A percentile compares a stretch with the other conserved stretches of the same genome.
Evolutionary conservation across 306 rosid genomes (phyloP).

Genomic region (Vigna hirtella): DNA sequence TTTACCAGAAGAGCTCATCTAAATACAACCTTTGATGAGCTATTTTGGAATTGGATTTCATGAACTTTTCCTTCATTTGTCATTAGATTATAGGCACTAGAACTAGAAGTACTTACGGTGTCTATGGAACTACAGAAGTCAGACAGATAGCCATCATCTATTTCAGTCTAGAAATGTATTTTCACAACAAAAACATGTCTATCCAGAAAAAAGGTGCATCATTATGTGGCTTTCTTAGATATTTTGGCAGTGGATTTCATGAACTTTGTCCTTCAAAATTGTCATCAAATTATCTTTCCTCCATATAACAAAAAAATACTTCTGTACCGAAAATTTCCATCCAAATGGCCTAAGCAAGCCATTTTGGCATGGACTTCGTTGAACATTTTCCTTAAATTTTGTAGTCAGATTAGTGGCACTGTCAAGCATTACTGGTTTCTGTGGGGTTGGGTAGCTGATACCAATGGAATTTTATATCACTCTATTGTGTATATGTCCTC

Average conservation of each 20-base stretch:
- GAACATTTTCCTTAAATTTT: conserved; percentile 15
- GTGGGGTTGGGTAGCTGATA: background rate
- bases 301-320: background rate
- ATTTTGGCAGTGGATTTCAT: conserved; percentile 13
- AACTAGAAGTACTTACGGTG: background rate
- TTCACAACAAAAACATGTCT: background rate
- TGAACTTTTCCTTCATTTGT: background rate
- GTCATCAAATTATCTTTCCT: conserved; percentile 3
- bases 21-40: background rate
- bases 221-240: background rate
- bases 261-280: background rate
- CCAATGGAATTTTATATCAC: background rate
- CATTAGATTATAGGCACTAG: conserved; percentile 12
- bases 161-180: background rate
- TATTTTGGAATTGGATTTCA: conserved; percentile 30
- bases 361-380: conserved; percentile 25
- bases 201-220: background rate
- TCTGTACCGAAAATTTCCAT: background rate
- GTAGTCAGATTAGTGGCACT: conserved; percentile 2
- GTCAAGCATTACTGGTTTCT: background rate
- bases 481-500: background rate
- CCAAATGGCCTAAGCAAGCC: background rate
- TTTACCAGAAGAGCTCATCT: background rate
- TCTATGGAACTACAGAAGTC: background rate
- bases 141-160: background rate